These are phyloP conservation scores for Apiotrichum veenhuisii DNA, from an alignment of 1,284 basidiomycete species.

Conservation along the genomic window DNA sequence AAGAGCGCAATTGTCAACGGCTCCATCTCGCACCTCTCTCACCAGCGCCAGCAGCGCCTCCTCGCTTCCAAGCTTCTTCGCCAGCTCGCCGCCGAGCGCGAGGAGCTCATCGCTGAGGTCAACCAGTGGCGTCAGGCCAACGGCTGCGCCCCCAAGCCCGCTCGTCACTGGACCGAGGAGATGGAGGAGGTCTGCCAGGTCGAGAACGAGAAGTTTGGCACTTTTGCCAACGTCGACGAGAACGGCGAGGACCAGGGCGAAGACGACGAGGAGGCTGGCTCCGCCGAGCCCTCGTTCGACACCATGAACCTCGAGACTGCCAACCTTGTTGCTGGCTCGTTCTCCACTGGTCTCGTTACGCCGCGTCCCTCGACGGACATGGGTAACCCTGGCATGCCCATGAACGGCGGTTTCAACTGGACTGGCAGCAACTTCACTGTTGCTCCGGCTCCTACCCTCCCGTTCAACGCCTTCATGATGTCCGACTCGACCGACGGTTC, in stretches of 20 bases:
- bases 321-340: constrained; percentile 16
- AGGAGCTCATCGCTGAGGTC: constrained; percentile 74
- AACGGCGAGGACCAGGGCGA: constrained; percentile 38
- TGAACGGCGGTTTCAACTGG: constrained; percentile 10
- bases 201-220: constrained; percentile 49
- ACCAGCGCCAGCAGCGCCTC: constrained; percentile 71
- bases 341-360: constrained; percentile 27
- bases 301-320: constrained; percentile 23
- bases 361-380: constrained; percentile 34
- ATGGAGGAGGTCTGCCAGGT: constrained; percentile 46
- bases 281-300: constrained; percentile 3
- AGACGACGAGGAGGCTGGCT: constrained; percentile 26
- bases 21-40: constrained; percentile 75
- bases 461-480: constrained; percentile 32
- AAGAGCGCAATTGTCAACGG: constrained; percentile 94
- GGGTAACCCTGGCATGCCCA: constrained; percentile 3
- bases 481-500: constrained; percentile 22
- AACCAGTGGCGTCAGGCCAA: constrained; percentile 81
- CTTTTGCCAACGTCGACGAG: constrained; percentile 36
- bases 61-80: constrained; percentile 73
- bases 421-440: constrained; percentile 11
- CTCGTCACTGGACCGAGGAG: constrained; percentile 49
- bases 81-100: constrained; percentile 67
- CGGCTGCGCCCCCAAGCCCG: constrained; percentile 52
- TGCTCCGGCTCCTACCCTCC: constrained; percentile 7